Base-by-base conservation (phyloP, 352 stramenopile species). In the Pythium monospermum region DNA sequence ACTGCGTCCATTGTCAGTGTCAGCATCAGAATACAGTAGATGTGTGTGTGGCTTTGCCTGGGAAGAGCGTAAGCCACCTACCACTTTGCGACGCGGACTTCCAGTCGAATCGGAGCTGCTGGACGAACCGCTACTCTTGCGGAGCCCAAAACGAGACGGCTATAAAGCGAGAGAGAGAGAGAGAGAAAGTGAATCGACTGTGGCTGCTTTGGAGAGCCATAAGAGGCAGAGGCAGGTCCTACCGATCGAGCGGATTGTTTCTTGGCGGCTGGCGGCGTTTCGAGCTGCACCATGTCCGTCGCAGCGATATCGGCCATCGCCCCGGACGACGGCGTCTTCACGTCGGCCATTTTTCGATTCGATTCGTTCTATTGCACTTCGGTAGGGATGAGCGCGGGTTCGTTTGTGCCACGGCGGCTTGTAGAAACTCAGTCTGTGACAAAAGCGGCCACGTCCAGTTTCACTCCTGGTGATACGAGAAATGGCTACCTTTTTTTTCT, bases 241-340 rank as follows among this genome's bases (percentile, higher is more conserved):
- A 58, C 50, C 13, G 38, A 44, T 47, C 30, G 35, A 2, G 52
- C 12, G 12, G 10, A 45, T 3, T 10, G 16, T 25, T n/a, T 40
- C n/a, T 13, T 42, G 26, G 30, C 42, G 19, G 37, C 26, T n/a
- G 48, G 33, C 5, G 56, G 56, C 5, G 56, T 64, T 16, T 50
- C 13, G 27, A 64, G 41, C 36, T 64, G 25, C 8, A 64, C 49
- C 56, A 64, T 64, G 33, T 27, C 37, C 4, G 49, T 30, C 19
- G 48, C 19, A 8, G 58, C 33, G 11, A 41, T 46, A 38, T 45
- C 32, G 18, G n/a, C 25, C 8, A 12, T 37, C 30, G 26, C 32
- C 28, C 7, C 19, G 4, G 41, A 25, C 18, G 47, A 42, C 35
- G 48, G 56, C 11, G 56, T 59, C 42, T 22, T 43, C 26, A 57